Evolutionary conservation across 371 early-diverging fungal genomes (phyloP), one percentile per base, ranked within the genome.

Genomic region (Smittium culicis): DNA sequence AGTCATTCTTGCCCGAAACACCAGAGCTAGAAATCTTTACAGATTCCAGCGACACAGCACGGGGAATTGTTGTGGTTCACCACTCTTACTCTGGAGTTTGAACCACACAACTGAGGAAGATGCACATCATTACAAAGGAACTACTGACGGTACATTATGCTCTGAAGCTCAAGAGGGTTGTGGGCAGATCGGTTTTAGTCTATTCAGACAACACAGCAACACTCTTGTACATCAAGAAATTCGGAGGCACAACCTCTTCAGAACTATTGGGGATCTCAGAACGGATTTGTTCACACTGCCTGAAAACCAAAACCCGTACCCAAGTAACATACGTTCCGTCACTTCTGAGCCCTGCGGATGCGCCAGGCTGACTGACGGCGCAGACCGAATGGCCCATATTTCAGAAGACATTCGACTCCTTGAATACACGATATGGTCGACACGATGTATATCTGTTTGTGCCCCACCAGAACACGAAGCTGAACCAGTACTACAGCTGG

Each of bases 381-480:
- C 70, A 67, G 45, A 64, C 30, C 27, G 64, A 66, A 30, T 67
- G 29, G 25, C 11, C 3, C 27, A 66, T 66, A 16, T 57, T 62
- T 1, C 34, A n/a, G 2, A 30, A 16, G n/a, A 33, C 54, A 28
- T 70, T 70, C 32, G 20, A 30, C 2, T 28, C 27, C 1, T 30
- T 56, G 0, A 32, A 64, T 0, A 14, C 34, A 30, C 1, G 30
- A 1, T 34, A 66, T 24, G 63, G 65, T 17, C 54, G 1, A 3
- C n/a, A 67, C 24, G 29, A 28, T 17, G 64, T 79, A 11, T 75
- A 77, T 60, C 71, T 68, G 27, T 79, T 79, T 61, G 77, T 73
- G 1, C 35, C 72, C 1, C 25, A 67, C 20, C 64, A 58, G 31
- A 69, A 29, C 61, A 69, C 34, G 65, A 8, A 63, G 17, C 5